Evolutionary conservation across 768 basidiomycete species (phyloP).

Genomic region (Mycena polygramma): DNA sequence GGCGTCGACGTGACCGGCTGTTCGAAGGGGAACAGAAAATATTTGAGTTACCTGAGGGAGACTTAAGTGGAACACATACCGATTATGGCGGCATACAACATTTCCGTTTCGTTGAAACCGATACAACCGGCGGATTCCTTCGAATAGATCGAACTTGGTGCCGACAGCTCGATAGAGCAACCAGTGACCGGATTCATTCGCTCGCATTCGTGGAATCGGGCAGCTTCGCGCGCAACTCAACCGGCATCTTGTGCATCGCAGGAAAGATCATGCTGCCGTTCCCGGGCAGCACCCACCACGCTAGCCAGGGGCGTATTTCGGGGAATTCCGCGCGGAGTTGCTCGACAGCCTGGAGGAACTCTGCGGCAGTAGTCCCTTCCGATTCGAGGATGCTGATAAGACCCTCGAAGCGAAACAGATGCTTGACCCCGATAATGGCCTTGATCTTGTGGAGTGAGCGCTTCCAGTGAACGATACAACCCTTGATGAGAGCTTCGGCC

Average conservation of each 20-base stretch:
- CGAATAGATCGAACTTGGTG: constrained; percentile 1
- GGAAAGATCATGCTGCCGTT: constrained; percentile 31
- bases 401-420: constrained; percentile 11
- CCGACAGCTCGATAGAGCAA: constrained; percentile 16
- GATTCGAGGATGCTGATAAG: constrained; percentile 14
- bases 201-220: constrained; percentile 6
- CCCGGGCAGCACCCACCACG: constrained; percentile 27
- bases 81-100: constrained; percentile 13
- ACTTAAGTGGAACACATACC: background rate
- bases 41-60: background rate
- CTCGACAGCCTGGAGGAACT: constrained; percentile 17
- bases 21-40: background rate
- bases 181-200: constrained; percentile 12
- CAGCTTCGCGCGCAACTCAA: background rate
- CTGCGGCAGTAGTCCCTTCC: background rate
- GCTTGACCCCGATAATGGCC: background rate
- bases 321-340: constrained; percentile 2
- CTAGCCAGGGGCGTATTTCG: constrained; percentile 1
- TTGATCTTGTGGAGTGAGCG: constrained; percentile 20
- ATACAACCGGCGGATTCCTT: constrained; percentile 14
- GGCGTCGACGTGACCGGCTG: constrained; percentile 15
- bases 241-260: constrained; percentile 23
- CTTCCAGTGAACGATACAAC: constrained; percentile 24
- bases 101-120: constrained; percentile 19
- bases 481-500: constrained; percentile 6